Percentiles rank a stretch among this genome's conserved stretches.
These are phyloP conservation scores for Isabelozyma gotoi DNA, from an alignment of 805 yeast species.

Conservation along the genomic window DNA sequence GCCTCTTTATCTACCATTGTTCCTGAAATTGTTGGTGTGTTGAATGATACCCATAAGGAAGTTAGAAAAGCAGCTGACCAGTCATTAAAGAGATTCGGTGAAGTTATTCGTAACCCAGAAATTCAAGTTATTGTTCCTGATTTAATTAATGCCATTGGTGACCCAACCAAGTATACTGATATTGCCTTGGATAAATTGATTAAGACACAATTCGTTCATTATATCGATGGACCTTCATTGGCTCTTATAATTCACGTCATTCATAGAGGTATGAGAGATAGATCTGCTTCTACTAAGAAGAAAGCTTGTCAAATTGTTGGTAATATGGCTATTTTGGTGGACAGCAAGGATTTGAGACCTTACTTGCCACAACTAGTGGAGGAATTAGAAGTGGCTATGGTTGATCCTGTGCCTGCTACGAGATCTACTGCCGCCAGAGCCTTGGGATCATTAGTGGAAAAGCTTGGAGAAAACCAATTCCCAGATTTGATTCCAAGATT, in stretches of 20 bases:
- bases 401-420: slow-evolving; percentile 96
- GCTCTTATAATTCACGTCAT: slow-evolving; percentile 94
- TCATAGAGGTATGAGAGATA: slow-evolving; percentile 90
- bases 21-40: slow-evolving; percentile 93
- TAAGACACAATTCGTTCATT: slow-evolving; percentile 92
- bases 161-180: slow-evolving; percentile 89
- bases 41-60: slow-evolving; percentile 94
- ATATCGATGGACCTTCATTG: slow-evolving; percentile 95
- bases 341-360: slow-evolving; percentile 79
- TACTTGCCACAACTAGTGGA: slow-evolving; percentile 74
- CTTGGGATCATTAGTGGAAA: slow-evolving; percentile 91
- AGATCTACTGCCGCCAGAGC: slow-evolving; percentile 98
- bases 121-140: slow-evolving; percentile 88
- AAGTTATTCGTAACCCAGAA: slow-evolving; percentile 95
- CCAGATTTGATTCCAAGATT: slow-evolving; percentile 86
- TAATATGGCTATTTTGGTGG: slow-evolving; percentile 95
- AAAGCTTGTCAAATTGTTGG: slow-evolving; percentile 98
- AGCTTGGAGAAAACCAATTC: slow-evolving; percentile 93
- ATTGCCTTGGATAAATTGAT: slow-evolving; percentile 82
- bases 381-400: slow-evolving; percentile 92
- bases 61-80: slow-evolving; percentile 94
- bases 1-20: slow-evolving; percentile 85
- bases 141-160: slow-evolving; percentile 89
- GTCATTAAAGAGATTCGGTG: slow-evolving; percentile 88
- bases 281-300: slow-evolving; percentile 90